Evolutionary conservation across 352 stramenopile species (phyloP), one percentile per base, ranked within the genome.

Genomic region (Phytopythium mirpurense): DNA sequence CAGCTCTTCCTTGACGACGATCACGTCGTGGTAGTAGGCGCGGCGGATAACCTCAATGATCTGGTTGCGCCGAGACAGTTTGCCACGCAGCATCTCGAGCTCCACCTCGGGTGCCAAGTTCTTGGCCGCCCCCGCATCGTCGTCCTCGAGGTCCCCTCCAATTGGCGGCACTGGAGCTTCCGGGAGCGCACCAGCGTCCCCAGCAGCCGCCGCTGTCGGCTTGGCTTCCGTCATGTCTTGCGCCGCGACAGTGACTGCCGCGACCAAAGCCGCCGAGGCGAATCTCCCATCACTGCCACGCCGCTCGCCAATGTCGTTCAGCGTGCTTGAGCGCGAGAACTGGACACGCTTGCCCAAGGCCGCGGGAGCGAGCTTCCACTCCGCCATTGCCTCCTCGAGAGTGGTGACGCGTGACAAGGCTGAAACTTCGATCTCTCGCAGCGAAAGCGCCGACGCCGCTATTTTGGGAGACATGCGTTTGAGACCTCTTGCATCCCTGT

Each of bases 1-100:
- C 15, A 93, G 59, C 41, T 90, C 76, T 38, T 93, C 83, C 53
- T 93, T 93, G 41, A 93, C 68, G n/a, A 88, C 54, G 54, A 93
- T 77, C 24, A 93, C 72, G 59, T 91, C 81, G 48, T 86, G 78
- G 56, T 91, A 90, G 59, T 93, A 93, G 2, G 81, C 80, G 14
- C 72, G 70, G 2, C 83, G 76, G 50, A 90, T 81, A 32, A 88
- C 68, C 34, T 91, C 81, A 21, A 91, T 66, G 53, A 91, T 62
- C 45, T 82, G 74, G 55, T 91, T 91, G 36, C 78, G 78, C 2
- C 81, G 71, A 24, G 78, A 70, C 21, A 89, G 68, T 41, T 82
- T 85, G 11, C 81, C 75, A 19, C 74, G 74, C 36, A 89, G 51
- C 70, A 89, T 88, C 52, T 86, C 75, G 26, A 91, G 48, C 42